Evolutionary conservation across 495 filamentous ascomycete genomes (phyloP).

Genomic region (Achaetomiella virescens): DNA sequence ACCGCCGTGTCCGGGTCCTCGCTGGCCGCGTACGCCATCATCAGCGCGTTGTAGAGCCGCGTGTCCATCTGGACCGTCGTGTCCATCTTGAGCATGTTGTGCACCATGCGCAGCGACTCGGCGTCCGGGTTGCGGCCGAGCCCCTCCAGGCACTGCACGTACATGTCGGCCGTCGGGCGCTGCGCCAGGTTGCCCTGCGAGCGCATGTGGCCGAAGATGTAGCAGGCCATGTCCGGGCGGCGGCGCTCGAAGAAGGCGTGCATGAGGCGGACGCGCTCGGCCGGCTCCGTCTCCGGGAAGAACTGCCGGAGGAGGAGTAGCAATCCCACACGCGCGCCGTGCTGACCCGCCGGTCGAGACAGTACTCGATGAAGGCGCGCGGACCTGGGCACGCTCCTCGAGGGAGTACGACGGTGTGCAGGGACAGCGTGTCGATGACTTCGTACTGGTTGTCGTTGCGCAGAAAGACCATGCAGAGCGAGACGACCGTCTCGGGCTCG

Average conservation of each 20-base stretch:
- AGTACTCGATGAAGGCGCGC: conserved; percentile 59
- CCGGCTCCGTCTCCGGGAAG: conserved; percentile 66
- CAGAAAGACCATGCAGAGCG: conserved; percentile 65
- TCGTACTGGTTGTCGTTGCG: conserved; percentile 65
- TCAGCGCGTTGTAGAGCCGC: conserved; percentile 68
- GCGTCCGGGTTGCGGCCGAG: conserved; percentile 58
- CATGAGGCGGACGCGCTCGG: conserved; percentile 68
- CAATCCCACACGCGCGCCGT: conserved; percentile 68
- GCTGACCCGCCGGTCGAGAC: conserved; percentile 53
- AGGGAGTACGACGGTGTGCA: conserved; percentile 58
- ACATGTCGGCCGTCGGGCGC: conserved; percentile 65
- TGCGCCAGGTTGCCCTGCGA: conserved; percentile 48
- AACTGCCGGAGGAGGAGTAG: conserved; percentile 70
- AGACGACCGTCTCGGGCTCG: conserved; percentile 63
- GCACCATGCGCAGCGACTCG: conserved; percentile 63
- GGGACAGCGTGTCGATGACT: conserved; percentile 68
- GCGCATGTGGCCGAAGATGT: conserved; percentile 88
- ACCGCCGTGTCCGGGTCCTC: conserved; percentile 58
- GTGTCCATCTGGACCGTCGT: conserved; percentile 70
- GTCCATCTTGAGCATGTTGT: conserved; percentile 93
- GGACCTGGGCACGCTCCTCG: conserved; percentile 57
- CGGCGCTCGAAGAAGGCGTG: conserved; percentile 68
- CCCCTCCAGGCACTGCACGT: conserved; percentile 70
- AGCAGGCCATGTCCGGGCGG: conserved; percentile 71
- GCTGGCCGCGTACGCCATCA: conserved; percentile 73